Base-by-base conservation (phyloP, 768 basidiomycete genomes). In the Royoungia palumana region DNA sequence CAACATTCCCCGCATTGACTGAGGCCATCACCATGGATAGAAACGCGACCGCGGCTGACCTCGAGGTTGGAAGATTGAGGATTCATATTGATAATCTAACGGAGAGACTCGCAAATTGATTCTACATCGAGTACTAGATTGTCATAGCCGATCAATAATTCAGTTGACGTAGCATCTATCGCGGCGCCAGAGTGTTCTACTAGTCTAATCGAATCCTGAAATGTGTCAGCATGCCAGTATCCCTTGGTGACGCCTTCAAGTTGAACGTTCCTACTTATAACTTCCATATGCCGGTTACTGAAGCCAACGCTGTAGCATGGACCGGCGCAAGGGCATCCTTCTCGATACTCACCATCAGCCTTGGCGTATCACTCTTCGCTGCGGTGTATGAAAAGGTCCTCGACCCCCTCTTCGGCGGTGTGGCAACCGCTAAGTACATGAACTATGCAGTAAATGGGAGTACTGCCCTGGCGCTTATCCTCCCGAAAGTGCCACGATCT, bases 1-100 rank as follows among this genome's bases (percentile, higher is more conserved):
- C 92, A 3, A 89, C 89, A 0, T 73, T 94, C 43, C 92, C 93
- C 3, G 89, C 77, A 13, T 68, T 94, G 27, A 85, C 86, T 0
- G 92, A 94, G 64, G 80, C 91, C 0, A 77, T 94, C 37, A 78
- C 78, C 16, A 73, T 85, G 37, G 88, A 93, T 46, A 72, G 77
- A 56, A 84, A 90, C 58, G 67, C 70, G 5, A 79, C 77, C 2
- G 66, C 81, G 46, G 85, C 85, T n/a, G 53, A 75, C 49, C 67
- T 75, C 49, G 90, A 94, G 68, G 80, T 75, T n/a, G 68, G 70
- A 30, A 77, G 87, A 46, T 67, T 92, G 55, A 69, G 71, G 44
- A 60, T 55, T 13, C 69, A 83, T 50, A 67, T 93, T 7, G 70
- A 80, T 41, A 69, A 68, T 28, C 69, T 89, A 48, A 72, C 77